These are phyloP conservation scores for Neurospora sp. DNA, from an alignment of 495 filamentous ascomycete species.

Conservation along the genomic window DNA sequence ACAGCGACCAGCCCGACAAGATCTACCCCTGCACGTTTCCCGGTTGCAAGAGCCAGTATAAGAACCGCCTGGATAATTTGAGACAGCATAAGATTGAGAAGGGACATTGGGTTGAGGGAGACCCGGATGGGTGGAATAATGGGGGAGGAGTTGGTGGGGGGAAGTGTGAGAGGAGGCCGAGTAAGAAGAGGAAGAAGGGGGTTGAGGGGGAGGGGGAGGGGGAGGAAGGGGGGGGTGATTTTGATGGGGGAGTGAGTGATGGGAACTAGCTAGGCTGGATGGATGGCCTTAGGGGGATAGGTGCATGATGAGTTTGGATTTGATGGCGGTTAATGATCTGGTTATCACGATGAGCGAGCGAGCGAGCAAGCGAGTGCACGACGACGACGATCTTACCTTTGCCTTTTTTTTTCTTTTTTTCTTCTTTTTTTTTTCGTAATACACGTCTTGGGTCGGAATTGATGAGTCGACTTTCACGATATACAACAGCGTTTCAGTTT, in stretches of 20 bases:
- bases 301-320: not conserved
- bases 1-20: slow-evolving; percentile 30
- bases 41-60: slow-evolving; percentile 39
- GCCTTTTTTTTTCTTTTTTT: not conserved
- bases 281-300: not conserved
- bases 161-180: slow-evolving; percentile 20
- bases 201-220: slow-evolving; percentile 4
- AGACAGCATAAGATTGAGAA: slow-evolving; percentile 42
- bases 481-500: not conserved
- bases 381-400: not conserved
- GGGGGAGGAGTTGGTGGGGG: not conserved
- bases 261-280: not conserved
- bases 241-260: not conserved
- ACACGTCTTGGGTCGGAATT: not conserved
- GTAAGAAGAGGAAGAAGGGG: slow-evolving; percentile 33
- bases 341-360: not conserved
- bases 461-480: not conserved
- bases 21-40: slow-evolving; percentile 40
- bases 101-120: slow-evolving; percentile 33
- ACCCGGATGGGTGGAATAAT: slow-evolving; percentile 9
- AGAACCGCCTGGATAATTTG: slow-evolving; percentile 40
- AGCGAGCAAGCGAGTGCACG: not conserved
- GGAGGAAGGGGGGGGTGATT: not conserved
- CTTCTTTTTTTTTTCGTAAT: not conserved
- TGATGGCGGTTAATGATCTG: not conserved